Evolutionary conservation across 2,329 filamentous ascomycete genomes (phyloP).

Genomic region (Whalleya microplaca): DNA sequence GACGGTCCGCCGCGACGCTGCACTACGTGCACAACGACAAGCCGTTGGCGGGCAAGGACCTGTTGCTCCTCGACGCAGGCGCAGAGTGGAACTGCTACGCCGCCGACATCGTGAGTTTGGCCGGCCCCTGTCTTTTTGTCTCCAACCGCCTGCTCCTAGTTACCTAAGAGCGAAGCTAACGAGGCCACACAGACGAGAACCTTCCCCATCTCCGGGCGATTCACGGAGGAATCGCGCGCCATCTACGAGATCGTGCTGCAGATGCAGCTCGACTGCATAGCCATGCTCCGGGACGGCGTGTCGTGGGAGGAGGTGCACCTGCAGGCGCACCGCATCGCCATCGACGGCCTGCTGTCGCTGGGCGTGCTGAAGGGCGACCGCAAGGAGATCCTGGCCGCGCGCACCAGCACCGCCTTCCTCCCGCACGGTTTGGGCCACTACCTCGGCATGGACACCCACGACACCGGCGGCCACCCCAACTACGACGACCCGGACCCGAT

Average conservation of each 20-base stretch:
- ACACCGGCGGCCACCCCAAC: conserved; percentile 78
- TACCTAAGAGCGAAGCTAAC: background rate
- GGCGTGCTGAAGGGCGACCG: conserved; percentile 73
- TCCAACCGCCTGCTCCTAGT: background rate
- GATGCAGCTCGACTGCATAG: conserved; percentile 84
- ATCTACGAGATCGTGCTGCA: conserved; percentile 83
- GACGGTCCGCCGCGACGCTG: conserved; percentile 79
- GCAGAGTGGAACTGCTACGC: conserved; percentile 76
- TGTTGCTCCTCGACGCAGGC: conserved; percentile 84
- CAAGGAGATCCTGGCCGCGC: conserved; percentile 74
- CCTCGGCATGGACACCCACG: conserved; percentile 90
- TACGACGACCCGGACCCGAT: conserved; percentile 79
- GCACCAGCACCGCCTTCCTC: conserved; percentile 89
- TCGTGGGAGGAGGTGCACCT: conserved; percentile 82
- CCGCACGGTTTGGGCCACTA: conserved; percentile 92
- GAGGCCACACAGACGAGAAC: conserved; percentile 70
- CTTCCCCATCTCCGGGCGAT: conserved; percentile 78
- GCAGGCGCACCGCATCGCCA: conserved; percentile 79
- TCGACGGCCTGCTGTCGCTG: conserved; percentile 74
- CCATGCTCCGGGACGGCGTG: conserved; percentile 72
- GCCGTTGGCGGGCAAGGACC: conserved; percentile 70
- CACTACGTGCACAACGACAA: conserved; percentile 86
- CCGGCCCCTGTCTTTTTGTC: background rate
- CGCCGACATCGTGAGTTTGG: conserved; percentile 61
- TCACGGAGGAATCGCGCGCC: conserved; percentile 69